Evolutionary conservation across 2,329 filamentous ascomycete species (phyloP).

Genomic region (Penicillium sp.): DNA sequence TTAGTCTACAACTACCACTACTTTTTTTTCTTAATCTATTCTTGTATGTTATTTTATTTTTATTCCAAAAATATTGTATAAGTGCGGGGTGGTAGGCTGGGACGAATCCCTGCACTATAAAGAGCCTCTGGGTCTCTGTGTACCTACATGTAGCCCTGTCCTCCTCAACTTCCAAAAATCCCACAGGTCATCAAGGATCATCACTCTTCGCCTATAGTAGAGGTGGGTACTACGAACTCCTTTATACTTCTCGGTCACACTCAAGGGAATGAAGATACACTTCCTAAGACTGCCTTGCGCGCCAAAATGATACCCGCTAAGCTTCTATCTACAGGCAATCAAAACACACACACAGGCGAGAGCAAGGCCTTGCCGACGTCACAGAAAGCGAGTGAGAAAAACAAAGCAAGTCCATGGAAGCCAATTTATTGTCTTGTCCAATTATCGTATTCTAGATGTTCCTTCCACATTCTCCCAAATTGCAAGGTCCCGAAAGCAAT

Average conservation of each 20-base stretch:
- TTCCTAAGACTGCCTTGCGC: constrained; percentile 13
- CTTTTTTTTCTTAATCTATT: no score
- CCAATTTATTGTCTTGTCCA: neutral
- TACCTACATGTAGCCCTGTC: neutral
- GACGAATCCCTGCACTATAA: neutral
- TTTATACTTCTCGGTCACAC: neutral
- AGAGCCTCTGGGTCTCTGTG: neutral
- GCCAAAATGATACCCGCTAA: constrained; percentile 7
- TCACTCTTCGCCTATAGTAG: neutral
- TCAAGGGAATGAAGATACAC: constrained; percentile 12
- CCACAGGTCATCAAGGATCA: neutral
- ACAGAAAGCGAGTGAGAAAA: neutral
- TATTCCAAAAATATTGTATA: neutral
- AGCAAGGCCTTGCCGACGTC: neutral
- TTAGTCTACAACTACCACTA: neutral
- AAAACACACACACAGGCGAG: neutral
- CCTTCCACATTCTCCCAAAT: neutral
- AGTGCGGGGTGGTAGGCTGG: neutral
- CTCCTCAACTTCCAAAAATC: neutral
- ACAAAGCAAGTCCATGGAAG: neutral
- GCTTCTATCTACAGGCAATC: neutral
- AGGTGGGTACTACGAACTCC: neutral
- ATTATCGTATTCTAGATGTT: neutral
- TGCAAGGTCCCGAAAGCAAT: neutral
- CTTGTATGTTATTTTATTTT: neutral